phyloP scores from a whole-genome alignment of 2,329 filamentous ascomycete genomes.

The Fusarium sp. region DNA sequence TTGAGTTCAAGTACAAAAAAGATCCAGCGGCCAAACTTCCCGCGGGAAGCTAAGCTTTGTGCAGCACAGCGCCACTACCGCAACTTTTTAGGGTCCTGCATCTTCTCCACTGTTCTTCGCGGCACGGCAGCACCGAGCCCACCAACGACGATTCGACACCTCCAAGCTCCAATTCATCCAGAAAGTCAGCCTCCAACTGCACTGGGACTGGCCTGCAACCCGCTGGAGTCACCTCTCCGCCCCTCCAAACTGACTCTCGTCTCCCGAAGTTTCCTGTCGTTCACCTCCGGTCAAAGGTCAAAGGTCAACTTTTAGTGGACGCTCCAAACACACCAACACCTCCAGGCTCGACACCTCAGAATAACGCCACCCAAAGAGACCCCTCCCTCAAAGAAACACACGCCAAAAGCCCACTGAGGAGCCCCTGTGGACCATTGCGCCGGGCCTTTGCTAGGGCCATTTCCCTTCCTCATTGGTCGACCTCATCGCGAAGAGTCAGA shows the following conservation, averaged over 20 bases:
- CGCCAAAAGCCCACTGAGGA: slow-evolving; percentile 40
- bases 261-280: neutral
- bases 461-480: slow-evolving; percentile 35
- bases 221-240: slow-evolving; percentile 2
- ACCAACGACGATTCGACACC: slow-evolving; percentile 19
- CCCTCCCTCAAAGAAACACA: slow-evolving; percentile 27
- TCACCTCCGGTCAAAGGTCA: slow-evolving; percentile 28
- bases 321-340: slow-evolving; percentile 25
- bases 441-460: slow-evolving; percentile 42
- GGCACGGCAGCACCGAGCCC: slow-evolving; percentile 39
- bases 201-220: slow-evolving; percentile 25
- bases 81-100: slow-evolving; percentile 43
- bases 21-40: slow-evolving; percentile 2
- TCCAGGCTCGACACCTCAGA: slow-evolving; percentile 16
- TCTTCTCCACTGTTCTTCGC: slow-evolving; percentile 34
- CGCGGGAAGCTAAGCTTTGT: slow-evolving; percentile 30
- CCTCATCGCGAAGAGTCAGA: slow-evolving; percentile 33
- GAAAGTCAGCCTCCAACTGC: slow-evolving; percentile 33
- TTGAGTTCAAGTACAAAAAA: slow-evolving; percentile 13
- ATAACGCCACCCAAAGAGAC: slow-evolving; percentile 34
- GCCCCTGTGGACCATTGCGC: slow-evolving; percentile 47
- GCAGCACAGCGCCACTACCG: slow-evolving; percentile 34
- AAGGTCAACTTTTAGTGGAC: slow-evolving; percentile 8
- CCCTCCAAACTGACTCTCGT: neutral
- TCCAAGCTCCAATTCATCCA: slow-evolving; percentile 11